Evolutionary conservation across 1,284 basidiomycete genomes (phyloP).

Genomic region (Leccinum solheimii): DNA sequence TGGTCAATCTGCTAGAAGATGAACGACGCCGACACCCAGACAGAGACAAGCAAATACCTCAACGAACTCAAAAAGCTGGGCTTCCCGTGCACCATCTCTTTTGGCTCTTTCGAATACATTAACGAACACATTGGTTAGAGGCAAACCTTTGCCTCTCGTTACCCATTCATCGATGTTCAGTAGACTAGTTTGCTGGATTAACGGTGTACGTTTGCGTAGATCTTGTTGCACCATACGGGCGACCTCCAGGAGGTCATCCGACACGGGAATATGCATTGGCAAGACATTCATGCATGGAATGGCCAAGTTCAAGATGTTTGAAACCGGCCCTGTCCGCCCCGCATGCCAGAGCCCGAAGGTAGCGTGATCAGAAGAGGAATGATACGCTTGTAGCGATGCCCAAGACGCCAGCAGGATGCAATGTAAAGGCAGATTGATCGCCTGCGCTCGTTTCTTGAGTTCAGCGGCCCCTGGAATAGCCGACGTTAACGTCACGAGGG

Average conservation of each 20-base stretch:
- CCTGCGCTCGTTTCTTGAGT: conserved; percentile 34
- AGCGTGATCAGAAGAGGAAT: conserved; percentile 32
- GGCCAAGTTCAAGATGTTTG: conserved; percentile 41
- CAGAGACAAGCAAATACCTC: conserved; percentile 5
- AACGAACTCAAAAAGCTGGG: conserved; percentile 7
- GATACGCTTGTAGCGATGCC: conserved; percentile 43
- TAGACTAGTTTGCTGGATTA: conserved; percentile 45
- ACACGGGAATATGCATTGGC: conserved; percentile 39
- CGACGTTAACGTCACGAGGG: conserved; percentile 23
- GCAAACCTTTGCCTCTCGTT: conserved; percentile 28
- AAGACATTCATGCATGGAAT: conserved; percentile 51
- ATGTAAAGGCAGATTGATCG: conserved; percentile 36
- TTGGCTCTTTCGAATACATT: conserved; percentile 43
- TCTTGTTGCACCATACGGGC: conserved; percentile 39
- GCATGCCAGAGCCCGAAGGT: conserved; percentile 51
- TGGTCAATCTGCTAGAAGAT: conserved; percentile 35
- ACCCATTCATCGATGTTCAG: conserved; percentile 40
- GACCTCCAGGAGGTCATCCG: conserved; percentile 25
- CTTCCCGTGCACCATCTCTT: conserved; percentile 19
- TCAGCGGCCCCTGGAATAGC: conserved; percentile 24
- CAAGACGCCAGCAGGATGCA: conserved; percentile 48
- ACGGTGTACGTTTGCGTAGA: conserved; percentile 40
- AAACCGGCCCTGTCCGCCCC: conserved; percentile 40
- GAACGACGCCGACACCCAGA: neutral
- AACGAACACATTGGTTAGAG: conserved; percentile 48